Conservation (phyloP, 768 basidiomycete species). For the Cantharellus anzutake region DNA sequence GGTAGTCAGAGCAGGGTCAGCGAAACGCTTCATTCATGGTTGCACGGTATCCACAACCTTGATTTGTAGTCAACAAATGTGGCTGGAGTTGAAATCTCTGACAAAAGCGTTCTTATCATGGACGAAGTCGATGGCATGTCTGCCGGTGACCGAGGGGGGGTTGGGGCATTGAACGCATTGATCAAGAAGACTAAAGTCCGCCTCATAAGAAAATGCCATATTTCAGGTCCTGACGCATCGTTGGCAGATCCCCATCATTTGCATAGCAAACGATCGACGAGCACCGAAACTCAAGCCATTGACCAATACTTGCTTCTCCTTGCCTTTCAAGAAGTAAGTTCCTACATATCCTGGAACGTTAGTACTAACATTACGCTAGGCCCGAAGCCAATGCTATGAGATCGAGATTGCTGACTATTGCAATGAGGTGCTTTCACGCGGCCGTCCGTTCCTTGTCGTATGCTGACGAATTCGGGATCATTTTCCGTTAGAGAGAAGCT, state of each 20-base stretch:
- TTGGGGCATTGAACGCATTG: conserved; percentile 77
- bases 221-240: neutral
- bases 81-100: conserved; percentile 53
- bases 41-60: neutral
- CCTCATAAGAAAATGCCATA: neutral
- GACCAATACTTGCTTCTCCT: conserved; percentile 42
- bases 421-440: conserved; percentile 50
- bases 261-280: conserved; percentile 82
- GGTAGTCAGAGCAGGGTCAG: conserved; percentile 29
- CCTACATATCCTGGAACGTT: neutral
- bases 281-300: conserved; percentile 89
- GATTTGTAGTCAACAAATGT: conserved; percentile 35
- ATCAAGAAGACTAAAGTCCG: conserved; percentile 83
- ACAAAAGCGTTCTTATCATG: conserved; percentile 84
- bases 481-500: conserved; percentile 54
- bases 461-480: neutral
- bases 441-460: conserved; percentile 1
- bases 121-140: conserved; percentile 99
- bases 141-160: conserved; percentile 89
- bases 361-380: conserved; percentile 22
- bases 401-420: conserved; percentile 72
- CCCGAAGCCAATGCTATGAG: conserved; percentile 60
- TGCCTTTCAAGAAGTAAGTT: conserved; percentile 60
- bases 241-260: conserved; percentile 79
- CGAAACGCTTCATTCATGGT: neutral